Evolutionary conservation across 2,329 filamentous ascomycete genomes (phyloP), one percentile per base, ranked within the genome.

Genomic region (Penicillium sp.): DNA sequence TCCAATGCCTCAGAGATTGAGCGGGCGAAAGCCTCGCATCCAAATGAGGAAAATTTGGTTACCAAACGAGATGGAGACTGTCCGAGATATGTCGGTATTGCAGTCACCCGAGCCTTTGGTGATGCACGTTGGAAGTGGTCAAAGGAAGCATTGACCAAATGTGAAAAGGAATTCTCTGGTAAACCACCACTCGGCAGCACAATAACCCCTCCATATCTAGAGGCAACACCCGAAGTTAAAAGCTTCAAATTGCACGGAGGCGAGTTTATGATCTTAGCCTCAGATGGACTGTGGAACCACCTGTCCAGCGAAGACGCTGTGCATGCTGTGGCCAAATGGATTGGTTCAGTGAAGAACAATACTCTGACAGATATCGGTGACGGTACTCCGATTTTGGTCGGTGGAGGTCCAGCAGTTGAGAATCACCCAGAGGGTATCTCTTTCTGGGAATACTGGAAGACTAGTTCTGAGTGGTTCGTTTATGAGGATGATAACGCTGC

Each of bases 91-190:
- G 76, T 88, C 57, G 86, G 87, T 1, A 63, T 82, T 1, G 78
- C 84, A 40, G 78, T 88, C 1, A 84, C 85, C 0, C 78, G 87
- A 4, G 86, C 84, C 0, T 89, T 90, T 65, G 87, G 87, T 16
- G 86, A 90, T 65, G 77, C 81, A 49, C 77, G 81, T 57, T 88
- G 84, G 83, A 90, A 90, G 67, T 89, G 85, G 84, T 67, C 81
- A 4, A 65, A 78, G 16, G 74, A 79, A 2, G 69, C 82, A 5
- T 74, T 81, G 55, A 66, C 71, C 30, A 67, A 74, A 30, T 40
- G 11, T 16, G 35, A 18, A 40, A 18, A n/a, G 3, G 35, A 8
- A n/a, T 40, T n/a, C 16, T 24, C 45, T 2, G 45, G 18, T 2
- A 47, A 47, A 30, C 45, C 23, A 18, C 3, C 21, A 6, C 9